Conservation (phyloP, 2,329 filamentous ascomycete species). For the Tolypocladium capitatum region DNA sequence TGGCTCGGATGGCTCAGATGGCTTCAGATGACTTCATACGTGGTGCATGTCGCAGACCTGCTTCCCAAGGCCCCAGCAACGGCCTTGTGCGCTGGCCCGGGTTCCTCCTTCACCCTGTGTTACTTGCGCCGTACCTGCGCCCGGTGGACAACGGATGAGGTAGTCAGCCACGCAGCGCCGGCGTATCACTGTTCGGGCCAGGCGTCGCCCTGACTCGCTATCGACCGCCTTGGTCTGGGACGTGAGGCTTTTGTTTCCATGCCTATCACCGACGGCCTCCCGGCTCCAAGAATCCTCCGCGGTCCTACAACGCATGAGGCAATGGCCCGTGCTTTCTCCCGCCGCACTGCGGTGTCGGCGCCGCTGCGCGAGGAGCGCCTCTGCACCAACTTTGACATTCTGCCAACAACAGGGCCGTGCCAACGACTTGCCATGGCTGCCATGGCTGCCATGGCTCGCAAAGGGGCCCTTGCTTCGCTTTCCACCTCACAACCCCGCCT, state of each 20-base stretch:
- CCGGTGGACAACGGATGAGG: neutral
- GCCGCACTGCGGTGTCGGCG: too few species aligned
- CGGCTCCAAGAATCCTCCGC: neutral
- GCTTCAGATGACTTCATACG: too few species aligned
- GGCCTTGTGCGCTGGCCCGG: too few species aligned
- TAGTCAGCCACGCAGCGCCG: neutral
- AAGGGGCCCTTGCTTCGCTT: neutral
- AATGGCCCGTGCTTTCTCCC: too few species aligned
- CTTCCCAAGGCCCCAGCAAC: neutral
- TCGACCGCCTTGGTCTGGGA: too few species aligned
- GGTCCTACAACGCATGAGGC: too few species aligned
- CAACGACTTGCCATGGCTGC: too few species aligned
- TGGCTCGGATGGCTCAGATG: too few species aligned
- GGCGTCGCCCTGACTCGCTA: neutral
- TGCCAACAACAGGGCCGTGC: too few species aligned
- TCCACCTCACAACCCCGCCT: neutral
- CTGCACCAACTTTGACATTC: too few species aligned
- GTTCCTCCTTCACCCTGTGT: neutral
- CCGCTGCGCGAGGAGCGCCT: too few species aligned
- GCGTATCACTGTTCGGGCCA: neutral
- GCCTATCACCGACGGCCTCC: neutral
- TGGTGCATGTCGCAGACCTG: neutral
- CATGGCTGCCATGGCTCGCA: neutral
- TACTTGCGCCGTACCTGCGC: neutral
- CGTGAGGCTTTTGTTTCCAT: neutral